Conservation (phyloP, 2,329 filamentous ascomycete genomes). For the Hymenoscyphus scutula region DNA sequence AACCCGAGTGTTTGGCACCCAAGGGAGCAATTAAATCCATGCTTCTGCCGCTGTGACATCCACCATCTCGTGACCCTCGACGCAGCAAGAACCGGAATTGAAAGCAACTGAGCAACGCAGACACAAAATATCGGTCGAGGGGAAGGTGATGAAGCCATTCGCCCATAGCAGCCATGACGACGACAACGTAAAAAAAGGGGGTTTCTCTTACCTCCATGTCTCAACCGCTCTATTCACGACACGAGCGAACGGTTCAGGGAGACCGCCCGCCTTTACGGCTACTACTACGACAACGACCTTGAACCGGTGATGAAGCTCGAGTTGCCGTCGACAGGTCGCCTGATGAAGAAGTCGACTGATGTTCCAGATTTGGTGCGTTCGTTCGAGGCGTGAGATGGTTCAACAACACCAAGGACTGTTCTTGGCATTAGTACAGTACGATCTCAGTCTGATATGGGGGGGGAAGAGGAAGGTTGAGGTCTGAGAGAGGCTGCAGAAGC, state of each 20-base stretch:
- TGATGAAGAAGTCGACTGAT: constrained; percentile 1
- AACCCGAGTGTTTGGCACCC: constrained; percentile 9
- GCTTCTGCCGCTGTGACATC: neutral
- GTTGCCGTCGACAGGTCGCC: constrained; percentile 2
- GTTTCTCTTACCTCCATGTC: constrained; percentile 5
- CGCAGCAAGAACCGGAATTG: neutral
- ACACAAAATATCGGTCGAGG: neutral
- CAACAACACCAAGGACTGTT: neutral
- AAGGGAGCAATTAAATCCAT: constrained; percentile 11
- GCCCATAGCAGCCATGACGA: neutral
- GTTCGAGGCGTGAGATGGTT: neutral
- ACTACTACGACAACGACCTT: neutral
- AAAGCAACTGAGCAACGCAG: neutral
- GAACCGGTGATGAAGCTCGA: neutral
- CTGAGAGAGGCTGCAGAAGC: neutral
- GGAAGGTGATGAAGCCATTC: neutral
- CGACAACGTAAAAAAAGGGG: neutral
- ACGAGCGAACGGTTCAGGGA: neutral
- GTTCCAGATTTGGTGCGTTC: neutral
- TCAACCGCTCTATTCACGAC: neutral
- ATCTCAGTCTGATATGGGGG: neutral
- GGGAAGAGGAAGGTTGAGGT: neutral
- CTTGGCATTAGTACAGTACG: constrained; percentile 1
- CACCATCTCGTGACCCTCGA: constrained; percentile 1
- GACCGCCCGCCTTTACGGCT: constrained; percentile 5